phyloP scores from a whole-genome alignment of 2,329 filamentous ascomycete species.

The Monilinia fructicola region DNA sequence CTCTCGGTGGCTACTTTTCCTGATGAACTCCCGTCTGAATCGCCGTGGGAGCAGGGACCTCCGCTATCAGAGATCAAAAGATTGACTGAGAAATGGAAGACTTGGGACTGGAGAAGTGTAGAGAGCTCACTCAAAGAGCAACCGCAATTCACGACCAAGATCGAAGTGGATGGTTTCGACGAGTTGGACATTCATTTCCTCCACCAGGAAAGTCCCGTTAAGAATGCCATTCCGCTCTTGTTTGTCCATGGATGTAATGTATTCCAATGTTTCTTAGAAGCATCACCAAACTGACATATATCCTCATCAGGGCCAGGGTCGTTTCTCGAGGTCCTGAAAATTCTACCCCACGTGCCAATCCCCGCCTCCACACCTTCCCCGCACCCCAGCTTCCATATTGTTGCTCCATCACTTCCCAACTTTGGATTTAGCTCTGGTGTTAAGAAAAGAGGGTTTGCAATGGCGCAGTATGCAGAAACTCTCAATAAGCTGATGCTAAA shows the following conservation, averaged over 20 bases:
- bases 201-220: slow-evolving; percentile 48
- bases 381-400: no score
- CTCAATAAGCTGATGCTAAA: slow-evolving; percentile 65
- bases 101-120: not conserved
- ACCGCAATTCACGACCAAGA: slow-evolving; percentile 39
- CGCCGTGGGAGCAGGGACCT: slow-evolving; percentile 11
- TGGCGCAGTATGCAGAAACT: no score
- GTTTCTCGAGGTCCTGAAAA: slow-evolving; percentile 58
- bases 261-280: not conserved
- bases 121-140: slow-evolving; percentile 33
- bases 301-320: slow-evolving; percentile 58
- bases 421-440: no score
- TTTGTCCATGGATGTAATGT: slow-evolving; percentile 54
- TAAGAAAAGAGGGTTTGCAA: no score
- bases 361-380: no score
- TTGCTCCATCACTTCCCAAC: no score
- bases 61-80: slow-evolving; percentile 8
- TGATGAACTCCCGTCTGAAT: not conserved
- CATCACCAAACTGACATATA: not conserved
- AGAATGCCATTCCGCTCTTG: slow-evolving; percentile 60
- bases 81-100: slow-evolving; percentile 8
- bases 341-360: no score
- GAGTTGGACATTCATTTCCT: slow-evolving; percentile 63
- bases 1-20: slow-evolving; percentile 2
- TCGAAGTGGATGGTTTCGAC: slow-evolving; percentile 58